phyloP scores from a whole-genome alignment of 1,139 yeast genomes.

The Magnusiomyces sp. region DNA sequence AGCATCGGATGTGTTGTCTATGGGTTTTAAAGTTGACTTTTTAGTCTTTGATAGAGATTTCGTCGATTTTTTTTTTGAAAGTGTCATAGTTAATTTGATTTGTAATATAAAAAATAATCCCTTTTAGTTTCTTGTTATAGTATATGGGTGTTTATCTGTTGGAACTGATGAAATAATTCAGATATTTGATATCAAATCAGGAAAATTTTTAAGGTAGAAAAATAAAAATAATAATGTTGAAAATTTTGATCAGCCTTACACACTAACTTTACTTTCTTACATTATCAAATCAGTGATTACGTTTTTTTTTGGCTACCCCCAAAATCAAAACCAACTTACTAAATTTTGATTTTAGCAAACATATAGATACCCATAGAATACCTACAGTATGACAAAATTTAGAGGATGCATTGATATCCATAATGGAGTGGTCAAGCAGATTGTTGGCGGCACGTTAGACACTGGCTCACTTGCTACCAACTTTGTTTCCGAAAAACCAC shows the following conservation, averaged over 20 bases:
- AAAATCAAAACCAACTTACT: not conserved
- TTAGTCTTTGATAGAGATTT: no score
- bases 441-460: constrained; percentile 81
- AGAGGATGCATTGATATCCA: constrained; percentile 95
- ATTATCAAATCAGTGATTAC: constrained; percentile 1
- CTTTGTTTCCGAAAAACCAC: constrained; percentile 68
- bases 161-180: no score
- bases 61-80: no score
- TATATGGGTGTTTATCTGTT: no score
- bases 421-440: constrained; percentile 90
- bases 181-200: not conserved
- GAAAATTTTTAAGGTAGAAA: not conserved
- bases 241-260: not conserved
- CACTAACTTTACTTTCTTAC: constrained; percentile 1
- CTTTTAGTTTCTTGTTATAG: no score
- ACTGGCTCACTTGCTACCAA: constrained; percentile 52
- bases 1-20: not conserved
- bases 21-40: no score
- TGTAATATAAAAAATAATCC: no score
- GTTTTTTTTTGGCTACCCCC: not conserved
- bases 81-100: no score
- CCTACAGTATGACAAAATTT: constrained; percentile 61
- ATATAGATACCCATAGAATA: not conserved
- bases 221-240: not conserved
- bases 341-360: not conserved